A percentile compares a stretch with the other conserved stretches of the same genome.
Conservation (phyloP, 2,329 filamentous ascomycete species). For the Fusarium sp. region DNA sequence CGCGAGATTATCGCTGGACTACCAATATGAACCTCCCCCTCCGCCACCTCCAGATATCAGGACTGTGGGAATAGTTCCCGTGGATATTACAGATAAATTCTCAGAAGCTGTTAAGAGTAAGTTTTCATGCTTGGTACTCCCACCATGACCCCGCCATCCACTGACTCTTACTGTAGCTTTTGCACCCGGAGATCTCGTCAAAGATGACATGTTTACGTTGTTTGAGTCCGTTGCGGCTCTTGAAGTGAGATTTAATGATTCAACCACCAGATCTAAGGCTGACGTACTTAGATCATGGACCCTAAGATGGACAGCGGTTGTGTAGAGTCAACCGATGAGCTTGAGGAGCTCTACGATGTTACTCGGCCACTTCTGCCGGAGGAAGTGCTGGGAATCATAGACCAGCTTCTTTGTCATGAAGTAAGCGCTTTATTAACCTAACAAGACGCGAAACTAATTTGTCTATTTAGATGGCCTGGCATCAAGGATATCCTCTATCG, state of each 20-base stretch:
- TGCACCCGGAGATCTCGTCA: conserved; percentile 83
- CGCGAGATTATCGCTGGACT: conserved; percentile 56
- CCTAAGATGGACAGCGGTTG: conserved; percentile 98
- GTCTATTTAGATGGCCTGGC: conserved; percentile 84
- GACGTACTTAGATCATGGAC: conserved; percentile 86
- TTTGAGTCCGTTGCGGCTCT: conserved; percentile 93
- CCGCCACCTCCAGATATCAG: conserved; percentile 56
- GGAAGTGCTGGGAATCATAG: conserved; percentile 92
- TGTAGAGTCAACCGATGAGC: conserved; percentile 79
- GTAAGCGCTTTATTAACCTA: conserved; percentile 57
- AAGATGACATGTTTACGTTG: conserved; percentile 93
- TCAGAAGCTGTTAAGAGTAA: conserved; percentile 64
- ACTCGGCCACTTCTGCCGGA: conserved; percentile 74
- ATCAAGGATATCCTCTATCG: conserved; percentile 93
- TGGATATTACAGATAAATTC: conserved; percentile 71
- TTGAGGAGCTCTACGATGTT: conserved; percentile 86
- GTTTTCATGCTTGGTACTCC: conserved; percentile 35
- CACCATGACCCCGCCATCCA: conserved; percentile 27
- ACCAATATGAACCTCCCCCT: conserved; percentile 47
- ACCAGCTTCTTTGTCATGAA: conserved; percentile 90
- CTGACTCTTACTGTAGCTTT: conserved; percentile 67
- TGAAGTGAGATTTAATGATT: conserved; percentile 63
- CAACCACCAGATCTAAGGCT: not conserved
- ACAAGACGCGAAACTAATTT: not conserved
- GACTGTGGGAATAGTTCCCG: conserved; percentile 64